Evolutionary conservation across 441 rosid species (phyloP).

Genomic region (Metrosideros polymorpha): DNA sequence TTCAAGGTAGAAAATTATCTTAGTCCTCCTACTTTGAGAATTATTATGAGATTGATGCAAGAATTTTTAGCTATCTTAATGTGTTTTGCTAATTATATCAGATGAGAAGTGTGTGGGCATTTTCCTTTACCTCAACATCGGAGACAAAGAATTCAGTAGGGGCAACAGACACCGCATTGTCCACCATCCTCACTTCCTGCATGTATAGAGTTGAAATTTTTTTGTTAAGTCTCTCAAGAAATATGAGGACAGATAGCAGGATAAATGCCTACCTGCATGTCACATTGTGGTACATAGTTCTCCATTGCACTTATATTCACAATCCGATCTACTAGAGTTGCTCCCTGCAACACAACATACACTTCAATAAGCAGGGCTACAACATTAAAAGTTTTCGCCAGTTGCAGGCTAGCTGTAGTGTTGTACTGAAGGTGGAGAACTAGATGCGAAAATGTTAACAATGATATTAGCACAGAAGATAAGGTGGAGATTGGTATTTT

Average conservation of each 20-base stretch:
- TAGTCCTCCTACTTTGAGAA: not conserved
- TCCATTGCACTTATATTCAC: constrained; percentile 42
- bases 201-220: constrained; percentile 3
- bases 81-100: not conserved
- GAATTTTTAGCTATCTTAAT: not conserved
- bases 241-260: not conserved
- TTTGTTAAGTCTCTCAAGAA: not conserved
- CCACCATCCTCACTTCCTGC: constrained; percentile 64
- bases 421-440: not conserved
- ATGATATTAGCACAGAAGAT: not conserved
- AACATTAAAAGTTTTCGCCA: not conserved
- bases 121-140: constrained; percentile 40
- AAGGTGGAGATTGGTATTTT: not conserved
- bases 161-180: constrained; percentile 27
- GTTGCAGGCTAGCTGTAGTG: not conserved
- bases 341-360: constrained; percentile 30
- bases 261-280: constrained; percentile 25
- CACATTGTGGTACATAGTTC: constrained; percentile 31
- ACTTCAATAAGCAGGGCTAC: not conserved
- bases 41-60: not conserved
- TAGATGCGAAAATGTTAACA: not conserved
- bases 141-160: constrained; percentile 28
- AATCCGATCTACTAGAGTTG: constrained; percentile 57
- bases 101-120: not conserved
- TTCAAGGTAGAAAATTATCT: not conserved